Conservation (phyloP, 768 basidiomycete species). For the Saitozyma sp. region DNA sequence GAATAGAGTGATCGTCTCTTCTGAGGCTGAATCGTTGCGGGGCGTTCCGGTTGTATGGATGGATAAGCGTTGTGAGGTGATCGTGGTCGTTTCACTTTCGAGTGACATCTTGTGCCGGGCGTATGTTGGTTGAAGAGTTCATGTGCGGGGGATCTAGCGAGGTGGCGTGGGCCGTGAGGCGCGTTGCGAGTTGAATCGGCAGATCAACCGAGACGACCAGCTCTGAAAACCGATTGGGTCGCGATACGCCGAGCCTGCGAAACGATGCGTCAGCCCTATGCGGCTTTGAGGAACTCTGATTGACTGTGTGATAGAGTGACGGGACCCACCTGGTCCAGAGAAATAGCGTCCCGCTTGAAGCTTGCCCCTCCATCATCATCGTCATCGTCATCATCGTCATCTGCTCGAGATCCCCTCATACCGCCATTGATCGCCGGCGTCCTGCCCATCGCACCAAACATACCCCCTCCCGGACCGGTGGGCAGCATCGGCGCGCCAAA, state of each 20-base stretch:
- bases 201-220: slow-evolving; percentile 24
- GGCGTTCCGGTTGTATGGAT: too few species aligned
- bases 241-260: slow-evolving; percentile 52
- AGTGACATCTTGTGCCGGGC: too few species aligned
- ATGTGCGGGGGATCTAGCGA: too few species aligned
- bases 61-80: too few species aligned
- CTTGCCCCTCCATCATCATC: slow-evolving; percentile 52
- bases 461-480: slow-evolving; percentile 43
- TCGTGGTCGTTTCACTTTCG: too few species aligned
- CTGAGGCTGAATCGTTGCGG: too few species aligned
- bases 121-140: too few species aligned
- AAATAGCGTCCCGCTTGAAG: slow-evolving; percentile 69
- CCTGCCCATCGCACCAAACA: slow-evolving; percentile 38
- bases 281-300: neutral
- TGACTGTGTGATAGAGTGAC: neutral
- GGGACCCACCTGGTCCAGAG: slow-evolving; percentile 78
- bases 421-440: slow-evolving; percentile 55
- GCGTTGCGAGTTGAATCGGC: too few species aligned
- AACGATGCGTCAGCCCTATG: slow-evolving; percentile 8
- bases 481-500: slow-evolving; percentile 65
- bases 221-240: slow-evolving; percentile 43
- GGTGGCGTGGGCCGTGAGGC: too few species aligned
- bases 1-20: too few species aligned
- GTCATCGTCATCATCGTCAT: slow-evolving; percentile 74
- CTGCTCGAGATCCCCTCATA: slow-evolving; percentile 54